Percentiles rank a stretch among this genome's conserved stretches.
Conservation (phyloP, 345 rosid species). For the Citrus reticulata region DNA sequence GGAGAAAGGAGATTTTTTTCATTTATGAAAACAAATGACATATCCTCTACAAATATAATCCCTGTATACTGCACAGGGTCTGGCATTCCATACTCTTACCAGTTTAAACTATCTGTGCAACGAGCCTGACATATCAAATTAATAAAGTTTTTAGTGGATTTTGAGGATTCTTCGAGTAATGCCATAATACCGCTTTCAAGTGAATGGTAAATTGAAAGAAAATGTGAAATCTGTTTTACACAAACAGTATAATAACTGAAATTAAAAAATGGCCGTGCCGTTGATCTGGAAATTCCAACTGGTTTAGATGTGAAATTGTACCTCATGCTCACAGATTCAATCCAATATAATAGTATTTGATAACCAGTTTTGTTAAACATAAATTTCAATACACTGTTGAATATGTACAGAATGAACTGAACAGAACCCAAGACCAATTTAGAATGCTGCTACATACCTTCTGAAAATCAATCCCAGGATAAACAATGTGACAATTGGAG, state of each 20-base stretch:
- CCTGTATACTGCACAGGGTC: neutral
- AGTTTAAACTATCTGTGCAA: neutral
- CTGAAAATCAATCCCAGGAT: slow-evolving; percentile 68
- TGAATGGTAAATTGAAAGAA: neutral
- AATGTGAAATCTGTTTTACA: neutral
- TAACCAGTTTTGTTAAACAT: neutral
- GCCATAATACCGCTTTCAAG: neutral
- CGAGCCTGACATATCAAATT: neutral
- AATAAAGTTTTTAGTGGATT: neutral
- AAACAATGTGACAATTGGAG: slow-evolving; percentile 82
- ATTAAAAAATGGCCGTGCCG: neutral
- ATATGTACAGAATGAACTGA: neutral
- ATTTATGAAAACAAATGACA: neutral
- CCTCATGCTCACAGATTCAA: neutral
- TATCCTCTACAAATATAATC: neutral
- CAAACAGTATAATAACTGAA: neutral
- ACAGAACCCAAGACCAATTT: slow-evolving; percentile 9
- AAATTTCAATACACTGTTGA: neutral
- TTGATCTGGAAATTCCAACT: neutral
- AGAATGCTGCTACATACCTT: slow-evolving; percentile 46
- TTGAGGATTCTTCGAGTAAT: neutral
- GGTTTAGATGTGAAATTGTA: neutral
- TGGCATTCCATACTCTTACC: neutral
- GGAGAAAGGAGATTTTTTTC: neutral
- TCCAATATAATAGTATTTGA: neutral